These are phyloP conservation scores for Inga oerstediana DNA, from an alignment of 306 rosid genomes.

Conservation along the genomic window DNA sequence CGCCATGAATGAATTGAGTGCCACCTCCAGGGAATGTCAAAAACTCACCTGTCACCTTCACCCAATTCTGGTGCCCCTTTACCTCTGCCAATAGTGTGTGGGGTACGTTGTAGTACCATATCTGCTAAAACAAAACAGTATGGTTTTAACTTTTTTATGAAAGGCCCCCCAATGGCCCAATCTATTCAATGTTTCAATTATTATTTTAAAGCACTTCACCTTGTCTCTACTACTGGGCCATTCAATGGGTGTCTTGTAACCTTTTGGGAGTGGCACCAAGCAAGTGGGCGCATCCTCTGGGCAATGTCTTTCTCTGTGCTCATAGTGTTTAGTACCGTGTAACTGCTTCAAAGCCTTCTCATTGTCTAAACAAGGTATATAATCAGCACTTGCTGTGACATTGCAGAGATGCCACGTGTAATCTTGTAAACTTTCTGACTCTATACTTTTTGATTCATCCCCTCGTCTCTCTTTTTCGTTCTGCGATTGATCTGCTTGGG, in stretches of 20 bases:
- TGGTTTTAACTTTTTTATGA: neutral
- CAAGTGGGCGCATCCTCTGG: conserved; percentile 84
- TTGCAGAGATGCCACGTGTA: conserved; percentile 70
- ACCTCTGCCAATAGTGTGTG: conserved; percentile 74
- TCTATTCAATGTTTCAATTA: neutral
- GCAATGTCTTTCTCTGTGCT: conserved; percentile 93
- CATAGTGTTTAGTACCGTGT: conserved; percentile 58
- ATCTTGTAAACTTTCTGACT: conserved; percentile 41
- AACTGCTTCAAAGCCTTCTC: conserved; percentile 62
- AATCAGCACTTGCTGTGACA: conserved; percentile 71
- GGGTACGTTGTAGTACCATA: conserved; percentile 89
- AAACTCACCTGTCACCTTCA: conserved; percentile 84
- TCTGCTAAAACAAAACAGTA: conserved; percentile 41
- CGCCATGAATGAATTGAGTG: conserved; percentile 92
- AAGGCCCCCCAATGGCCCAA: neutral
- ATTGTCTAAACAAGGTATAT: conserved; percentile 92
- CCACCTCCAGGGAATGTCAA: conserved; percentile 96
- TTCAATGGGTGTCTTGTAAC: conserved; percentile 57
- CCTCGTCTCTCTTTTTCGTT: conserved; percentile 73
- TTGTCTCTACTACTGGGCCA: conserved; percentile 89
- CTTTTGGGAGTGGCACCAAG: conserved; percentile 65
- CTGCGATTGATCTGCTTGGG: conserved; percentile 74
- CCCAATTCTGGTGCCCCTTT: conserved; percentile 98
- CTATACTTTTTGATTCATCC: conserved; percentile 47
- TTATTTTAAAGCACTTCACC: conserved; percentile 44